Percentiles rank a stretch among this genome's conserved stretches.
These are phyloP conservation scores for Diutina siamensis DNA, from an alignment of 1,139 yeast species.

Conservation along the genomic window DNA sequence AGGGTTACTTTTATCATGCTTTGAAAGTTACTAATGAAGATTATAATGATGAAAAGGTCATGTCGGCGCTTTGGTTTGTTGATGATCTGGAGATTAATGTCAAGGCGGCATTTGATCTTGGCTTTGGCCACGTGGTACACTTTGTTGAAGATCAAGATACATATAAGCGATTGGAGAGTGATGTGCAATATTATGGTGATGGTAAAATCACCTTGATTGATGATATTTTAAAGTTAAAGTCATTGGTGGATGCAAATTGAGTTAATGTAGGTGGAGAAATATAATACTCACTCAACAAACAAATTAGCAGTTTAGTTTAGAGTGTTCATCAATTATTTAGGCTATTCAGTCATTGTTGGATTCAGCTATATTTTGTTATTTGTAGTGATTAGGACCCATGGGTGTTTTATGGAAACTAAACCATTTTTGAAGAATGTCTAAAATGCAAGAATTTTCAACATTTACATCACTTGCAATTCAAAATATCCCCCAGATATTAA, in stretches of 20 bases:
- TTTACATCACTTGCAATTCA: too few relatives aligned
- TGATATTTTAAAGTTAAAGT: conserved; percentile 1
- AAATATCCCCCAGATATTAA: too few relatives aligned
- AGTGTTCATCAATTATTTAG: too few relatives aligned
- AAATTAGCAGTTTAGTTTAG: too few relatives aligned
- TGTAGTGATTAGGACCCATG: too few relatives aligned
- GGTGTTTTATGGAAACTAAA: too few relatives aligned
- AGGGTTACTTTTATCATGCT: conserved; percentile 38
- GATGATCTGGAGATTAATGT: conserved; percentile 64
- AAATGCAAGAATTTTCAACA: too few relatives aligned
- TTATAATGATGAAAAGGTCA: not conserved
- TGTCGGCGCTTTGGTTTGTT: not conserved
- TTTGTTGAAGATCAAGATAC: conserved; percentile 17
- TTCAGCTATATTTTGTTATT: too few relatives aligned
- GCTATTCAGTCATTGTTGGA: too few relatives aligned
- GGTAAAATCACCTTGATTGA: conserved; percentile 11
- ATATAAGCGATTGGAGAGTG: conserved; percentile 17
- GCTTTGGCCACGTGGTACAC: conserved; percentile 23
- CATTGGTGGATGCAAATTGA: not conserved
- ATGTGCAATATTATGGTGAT: conserved; percentile 24
- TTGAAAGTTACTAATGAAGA: conserved; percentile 22
- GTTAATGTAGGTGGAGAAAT: not conserved
- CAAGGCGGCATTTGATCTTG: conserved; percentile 1
- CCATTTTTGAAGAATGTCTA: too few relatives aligned
- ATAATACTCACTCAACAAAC: too few relatives aligned